Evolutionary conservation across 495 filamentous ascomycete genomes (phyloP).

Genomic region (Cairneyella variabilis): DNA sequence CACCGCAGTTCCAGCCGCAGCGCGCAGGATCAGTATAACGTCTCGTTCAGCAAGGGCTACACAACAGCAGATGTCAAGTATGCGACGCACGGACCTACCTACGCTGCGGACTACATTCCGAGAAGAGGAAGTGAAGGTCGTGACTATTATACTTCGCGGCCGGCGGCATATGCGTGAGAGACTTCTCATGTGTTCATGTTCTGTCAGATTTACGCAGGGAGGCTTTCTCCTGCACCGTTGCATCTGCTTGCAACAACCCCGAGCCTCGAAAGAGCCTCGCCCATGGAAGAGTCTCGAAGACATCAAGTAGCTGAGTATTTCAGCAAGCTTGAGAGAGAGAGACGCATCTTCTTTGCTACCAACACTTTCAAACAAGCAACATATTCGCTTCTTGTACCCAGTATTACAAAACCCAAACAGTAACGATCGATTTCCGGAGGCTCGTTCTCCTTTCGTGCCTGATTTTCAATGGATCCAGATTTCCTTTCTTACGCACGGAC

Average conservation of each 20-base stretch:
- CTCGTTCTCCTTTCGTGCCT: not conserved
- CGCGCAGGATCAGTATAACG: not conserved
- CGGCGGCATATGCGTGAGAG: not conserved
- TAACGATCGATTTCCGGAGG: conserved; percentile 1
- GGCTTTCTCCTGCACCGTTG: too few species aligned
- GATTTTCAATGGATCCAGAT: not conserved
- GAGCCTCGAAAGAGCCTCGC: too few species aligned
- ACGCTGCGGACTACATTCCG: not conserved
- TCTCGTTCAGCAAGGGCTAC: too few species aligned
- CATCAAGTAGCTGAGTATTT: not conserved
- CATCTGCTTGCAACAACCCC: too few species aligned
- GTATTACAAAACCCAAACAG: conserved; percentile 3
- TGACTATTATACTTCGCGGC: too few species aligned
- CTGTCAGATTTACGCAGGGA: not conserved
- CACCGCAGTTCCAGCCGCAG: not conserved
- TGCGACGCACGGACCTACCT: not conserved
- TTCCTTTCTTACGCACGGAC: not conserved
- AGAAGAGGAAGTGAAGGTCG: not conserved
- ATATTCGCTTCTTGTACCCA: conserved; percentile 4
- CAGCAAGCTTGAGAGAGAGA: not conserved
- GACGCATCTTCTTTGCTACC: not conserved
- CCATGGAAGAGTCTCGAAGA: too few species aligned
- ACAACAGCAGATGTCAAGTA: not conserved
- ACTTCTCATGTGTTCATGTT: not conserved
- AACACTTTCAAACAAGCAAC: not conserved